Base-by-base conservation (phyloP, 164 flowering plant genomes). In the Aristolochia californica region DNA sequence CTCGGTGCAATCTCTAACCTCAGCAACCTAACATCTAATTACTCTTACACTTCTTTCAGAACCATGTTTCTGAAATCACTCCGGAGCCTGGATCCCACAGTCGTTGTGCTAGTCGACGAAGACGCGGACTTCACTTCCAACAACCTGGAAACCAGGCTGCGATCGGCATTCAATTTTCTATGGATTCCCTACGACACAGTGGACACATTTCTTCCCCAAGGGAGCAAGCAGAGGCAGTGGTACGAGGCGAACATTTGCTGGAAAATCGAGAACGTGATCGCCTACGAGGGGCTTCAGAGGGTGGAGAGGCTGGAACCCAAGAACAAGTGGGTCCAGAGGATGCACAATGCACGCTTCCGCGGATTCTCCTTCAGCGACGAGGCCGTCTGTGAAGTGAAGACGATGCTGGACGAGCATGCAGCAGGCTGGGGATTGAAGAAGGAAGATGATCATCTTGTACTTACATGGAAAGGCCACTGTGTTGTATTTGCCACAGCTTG, bases 381-480 rank as follows among this genome's bases (percentile, higher is more conserved):
- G 0, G 86, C 84, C 17, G 67, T 77, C 26, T 28, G 68, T 18
- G 96, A 88, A 65, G 88, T 87, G 72, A 86, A 77, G 69, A 54
- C 55, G 43, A 83, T 93, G 97, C 75, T 93, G 38, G 97, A 85
- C 60, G 97, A 89, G 72, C 90, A 89, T 70, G 89, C 96, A 18
- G 93, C 89, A 18, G 98, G 98, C 30, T 88, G 98, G 98, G 95
- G 98, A 21, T 53, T 87, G 55, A 88, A 86, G 84, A 88, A 66
- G 74, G 96, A 88, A 55, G 95, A 86, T 2, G 82, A 68, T 21
- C 60, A 80, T 73, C 67, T 91, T 64, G 88, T 86, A 43, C 87
- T 91, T 20, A 88, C 96, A 14, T 91, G 98, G 98, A 91, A 91
- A 69, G 98, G 98, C 12, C 96, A 91, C 40, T 83, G 83, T 78